Percentiles rank a stretch among this genome's conserved stretches.
Evolutionary conservation across 2,329 filamentous ascomycete genomes (phyloP).

Genomic region (Trichoderma sp.): DNA sequence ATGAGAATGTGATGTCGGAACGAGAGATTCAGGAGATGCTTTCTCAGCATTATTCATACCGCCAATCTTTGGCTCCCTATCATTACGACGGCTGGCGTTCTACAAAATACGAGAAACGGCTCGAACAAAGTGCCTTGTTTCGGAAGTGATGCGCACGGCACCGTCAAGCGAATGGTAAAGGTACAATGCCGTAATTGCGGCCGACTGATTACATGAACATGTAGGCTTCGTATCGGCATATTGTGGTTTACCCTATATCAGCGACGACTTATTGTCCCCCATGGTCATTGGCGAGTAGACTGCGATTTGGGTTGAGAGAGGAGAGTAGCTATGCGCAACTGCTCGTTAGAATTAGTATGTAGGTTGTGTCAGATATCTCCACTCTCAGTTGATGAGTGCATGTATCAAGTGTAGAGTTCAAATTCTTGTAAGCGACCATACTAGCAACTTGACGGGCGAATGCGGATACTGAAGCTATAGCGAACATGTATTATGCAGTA

Average conservation of each 20-base stretch:
- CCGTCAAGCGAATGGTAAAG: neutral
- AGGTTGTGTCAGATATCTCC: neutral
- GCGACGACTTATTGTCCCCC: neutral
- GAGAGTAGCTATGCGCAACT: neutral
- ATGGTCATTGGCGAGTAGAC: neutral
- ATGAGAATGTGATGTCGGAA: neutral
- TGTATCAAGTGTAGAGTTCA: neutral
- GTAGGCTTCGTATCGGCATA: neutral
- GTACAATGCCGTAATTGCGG: neutral
- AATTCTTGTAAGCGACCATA: neutral
- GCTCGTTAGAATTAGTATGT: neutral
- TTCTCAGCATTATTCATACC: neutral
- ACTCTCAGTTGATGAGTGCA: neutral
- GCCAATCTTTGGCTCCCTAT: neutral
- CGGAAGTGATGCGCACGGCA: neutral
- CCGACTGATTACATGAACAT: neutral
- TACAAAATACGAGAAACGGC: neutral
- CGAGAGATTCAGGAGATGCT: neutral
- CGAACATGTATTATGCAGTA: too few relatives aligned
- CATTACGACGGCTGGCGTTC: neutral
- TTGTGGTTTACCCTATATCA: neutral
- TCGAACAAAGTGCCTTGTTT: constrained; percentile 14
- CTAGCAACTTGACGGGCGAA: neutral
- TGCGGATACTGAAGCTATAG: too few relatives aligned
- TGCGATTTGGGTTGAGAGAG: neutral